A percentile compares a stretch with the other conserved stretches of the same genome.
These are phyloP conservation scores for Kwoniella europaea DNA, from an alignment of 768 basidiomycete species.

Conservation along the genomic window DNA sequence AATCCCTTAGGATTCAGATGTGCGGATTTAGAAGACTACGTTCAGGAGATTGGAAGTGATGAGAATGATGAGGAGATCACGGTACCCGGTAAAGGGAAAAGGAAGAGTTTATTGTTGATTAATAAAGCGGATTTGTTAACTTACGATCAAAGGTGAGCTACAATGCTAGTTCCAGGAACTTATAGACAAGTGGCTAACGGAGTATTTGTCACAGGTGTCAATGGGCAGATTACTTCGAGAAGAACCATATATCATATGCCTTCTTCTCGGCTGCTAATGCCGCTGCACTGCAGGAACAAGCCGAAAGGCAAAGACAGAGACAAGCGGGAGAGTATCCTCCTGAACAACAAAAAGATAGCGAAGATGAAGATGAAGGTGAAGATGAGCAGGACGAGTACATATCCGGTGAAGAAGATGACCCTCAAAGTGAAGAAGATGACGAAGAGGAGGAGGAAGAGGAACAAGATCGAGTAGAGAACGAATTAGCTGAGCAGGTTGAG, in stretches of 20 bases:
- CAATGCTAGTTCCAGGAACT: neutral
- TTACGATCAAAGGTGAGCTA: slow-evolving; percentile 74
- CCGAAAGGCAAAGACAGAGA: slow-evolving; percentile 56
- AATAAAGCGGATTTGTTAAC: slow-evolving; percentile 96
- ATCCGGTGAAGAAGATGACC: slow-evolving; percentile 52
- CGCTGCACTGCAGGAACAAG: slow-evolving; percentile 77
- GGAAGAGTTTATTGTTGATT: slow-evolving; percentile 80
- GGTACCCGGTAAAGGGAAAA: slow-evolving; percentile 73
- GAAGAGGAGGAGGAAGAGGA: slow-evolving; percentile 50
- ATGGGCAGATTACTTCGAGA: slow-evolving; percentile 76
- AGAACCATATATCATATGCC: slow-evolving; percentile 65
- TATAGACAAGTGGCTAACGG: neutral
- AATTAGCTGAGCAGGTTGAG: slow-evolving; percentile 60
- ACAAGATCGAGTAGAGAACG: slow-evolving; percentile 35
- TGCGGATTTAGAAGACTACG: slow-evolving; percentile 88
- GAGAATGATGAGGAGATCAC: slow-evolving; percentile 67
- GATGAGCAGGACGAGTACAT: slow-evolving; percentile 62
- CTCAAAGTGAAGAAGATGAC: slow-evolving; percentile 40
- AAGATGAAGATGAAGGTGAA: slow-evolving; percentile 56
- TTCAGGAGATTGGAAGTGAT: slow-evolving; percentile 64
- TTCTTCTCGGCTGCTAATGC: slow-evolving; percentile 96
- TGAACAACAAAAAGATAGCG: slow-evolving; percentile 75
- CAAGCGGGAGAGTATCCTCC: slow-evolving; percentile 62
- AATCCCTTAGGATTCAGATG: slow-evolving; percentile 93
- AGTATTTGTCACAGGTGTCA: slow-evolving; percentile 63